phyloP scores from a whole-genome alignment of 2,329 filamentous ascomycete species.

The Geosmithia morbida region DNA sequence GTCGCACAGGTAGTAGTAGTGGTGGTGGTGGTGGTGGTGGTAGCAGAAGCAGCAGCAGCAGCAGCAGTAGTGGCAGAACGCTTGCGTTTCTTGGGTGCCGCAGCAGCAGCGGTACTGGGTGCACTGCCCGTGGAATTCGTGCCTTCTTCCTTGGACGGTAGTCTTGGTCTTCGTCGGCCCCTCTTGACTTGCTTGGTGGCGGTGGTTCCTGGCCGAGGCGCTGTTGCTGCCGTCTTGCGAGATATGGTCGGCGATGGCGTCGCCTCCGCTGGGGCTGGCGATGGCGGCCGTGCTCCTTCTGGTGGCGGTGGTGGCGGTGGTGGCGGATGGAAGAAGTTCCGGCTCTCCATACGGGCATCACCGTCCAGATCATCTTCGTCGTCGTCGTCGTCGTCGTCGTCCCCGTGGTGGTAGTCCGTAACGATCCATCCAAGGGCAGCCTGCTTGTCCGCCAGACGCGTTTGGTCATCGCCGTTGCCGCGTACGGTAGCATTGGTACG shows the following conservation, averaged over 20 bases:
- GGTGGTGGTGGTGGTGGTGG: slow-evolving; percentile 27
- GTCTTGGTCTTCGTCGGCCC: too few relatives aligned
- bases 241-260: background rate
- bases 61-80: slow-evolving; percentile 7
- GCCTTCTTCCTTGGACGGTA: too few relatives aligned
- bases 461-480: too few relatives aligned
- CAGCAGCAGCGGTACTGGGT: background rate
- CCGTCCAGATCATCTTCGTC: background rate
- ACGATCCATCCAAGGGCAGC: background rate
- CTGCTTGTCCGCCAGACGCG: background rate
- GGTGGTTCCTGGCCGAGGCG: background rate
- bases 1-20: slow-evolving; percentile 14
- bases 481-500: too few relatives aligned
- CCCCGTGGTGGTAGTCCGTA: too few relatives aligned
- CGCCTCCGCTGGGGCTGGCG: background rate
- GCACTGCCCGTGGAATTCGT: too few relatives aligned
- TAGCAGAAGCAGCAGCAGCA: slow-evolving; percentile 14
- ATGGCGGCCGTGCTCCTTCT: background rate
- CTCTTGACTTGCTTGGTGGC: too few relatives aligned
- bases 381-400: background rate
- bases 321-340: background rate
- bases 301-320: background rate
- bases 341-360: background rate
- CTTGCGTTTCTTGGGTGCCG: slow-evolving; percentile 29
- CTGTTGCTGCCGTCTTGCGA: background rate